phyloP scores from a whole-genome alignment of 441 rosid genomes.

The Cnidoscolus chayamansa region DNA sequence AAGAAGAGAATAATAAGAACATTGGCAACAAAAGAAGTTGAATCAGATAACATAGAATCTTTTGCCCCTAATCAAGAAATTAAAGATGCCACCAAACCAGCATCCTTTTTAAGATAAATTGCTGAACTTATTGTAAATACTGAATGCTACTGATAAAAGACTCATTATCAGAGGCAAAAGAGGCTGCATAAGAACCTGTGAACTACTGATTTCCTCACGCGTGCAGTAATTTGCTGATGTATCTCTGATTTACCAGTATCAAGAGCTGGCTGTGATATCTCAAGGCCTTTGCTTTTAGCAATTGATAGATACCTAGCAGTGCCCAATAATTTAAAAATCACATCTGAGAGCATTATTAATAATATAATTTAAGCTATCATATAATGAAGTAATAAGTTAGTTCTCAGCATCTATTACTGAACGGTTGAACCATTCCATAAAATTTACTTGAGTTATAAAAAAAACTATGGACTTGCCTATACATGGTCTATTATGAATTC shows the following conservation, averaged over 20 bases:
- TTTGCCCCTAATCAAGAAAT: background rate
- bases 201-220: slow-evolving; percentile 44
- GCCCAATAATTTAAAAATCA: background rate
- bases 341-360: background rate
- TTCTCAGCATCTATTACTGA: too few relatives aligned
- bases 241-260: slow-evolving; percentile 52
- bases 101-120: background rate
- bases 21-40: background rate
- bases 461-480: too few relatives aligned
- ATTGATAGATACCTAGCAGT: slow-evolving; percentile 48
- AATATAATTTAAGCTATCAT: too few relatives aligned
- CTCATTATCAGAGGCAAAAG: background rate
- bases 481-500: too few relatives aligned
- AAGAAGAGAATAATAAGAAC: background rate
- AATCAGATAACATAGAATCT: background rate
- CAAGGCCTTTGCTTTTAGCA: slow-evolving; percentile 46
- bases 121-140: background rate
- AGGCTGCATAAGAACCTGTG: slow-evolving; percentile 48
- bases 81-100: background rate
- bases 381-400: too few relatives aligned
- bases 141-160: background rate
- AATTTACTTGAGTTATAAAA: too few relatives aligned
- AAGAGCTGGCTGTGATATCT: slow-evolving; percentile 73
- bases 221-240: slow-evolving; percentile 73
- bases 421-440: too few relatives aligned